Percentiles rank a stretch among this genome's conserved stretches.
Conservation (phyloP, 2,329 filamentous ascomycete genomes). For the Truncatella angustata region DNA sequence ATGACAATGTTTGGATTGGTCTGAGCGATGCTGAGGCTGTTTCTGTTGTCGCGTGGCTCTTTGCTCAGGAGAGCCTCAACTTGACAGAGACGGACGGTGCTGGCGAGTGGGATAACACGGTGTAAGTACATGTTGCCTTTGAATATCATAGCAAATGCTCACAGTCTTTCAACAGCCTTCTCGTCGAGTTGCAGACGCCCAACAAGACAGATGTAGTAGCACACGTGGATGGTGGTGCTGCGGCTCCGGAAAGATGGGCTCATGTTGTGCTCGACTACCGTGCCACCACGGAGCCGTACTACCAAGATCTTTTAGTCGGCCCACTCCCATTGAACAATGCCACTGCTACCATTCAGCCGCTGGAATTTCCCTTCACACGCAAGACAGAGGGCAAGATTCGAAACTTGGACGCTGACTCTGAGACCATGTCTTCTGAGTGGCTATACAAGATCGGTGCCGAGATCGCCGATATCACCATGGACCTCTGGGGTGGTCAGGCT, state of each 20-base stretch:
- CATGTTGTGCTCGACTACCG: constrained; percentile 41
- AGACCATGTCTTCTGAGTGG: constrained; percentile 29
- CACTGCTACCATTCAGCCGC: constrained; percentile 34
- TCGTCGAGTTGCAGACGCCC: constrained; percentile 38
- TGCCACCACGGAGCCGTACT: constrained; percentile 34
- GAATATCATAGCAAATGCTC: neutral
- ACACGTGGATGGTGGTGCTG: constrained; percentile 39
- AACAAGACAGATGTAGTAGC: constrained; percentile 48
- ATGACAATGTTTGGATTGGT: constrained; percentile 15
- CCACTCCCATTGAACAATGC: constrained; percentile 43
- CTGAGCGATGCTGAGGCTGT: constrained; percentile 36
- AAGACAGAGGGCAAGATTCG: constrained; percentile 35
- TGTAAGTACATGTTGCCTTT: constrained; percentile 20
- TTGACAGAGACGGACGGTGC: constrained; percentile 33
- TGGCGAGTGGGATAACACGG: constrained; percentile 34
- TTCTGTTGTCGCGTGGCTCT: constrained; percentile 36
- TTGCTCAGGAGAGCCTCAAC: constrained; percentile 37
- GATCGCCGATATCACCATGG: constrained; percentile 40
- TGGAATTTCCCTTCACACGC: constrained; percentile 42
- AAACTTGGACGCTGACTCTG: constrained; percentile 36
- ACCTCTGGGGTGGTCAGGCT: constrained; percentile 39
- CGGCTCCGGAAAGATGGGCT: constrained; percentile 39
- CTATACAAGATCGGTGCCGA: constrained; percentile 30
- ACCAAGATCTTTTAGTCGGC: constrained; percentile 46
- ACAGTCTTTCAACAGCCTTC: constrained; percentile 16